Percentiles rank a stretch among this genome's conserved stretches.
Conservation (phyloP, 805 yeast genomes). For the Nematodospora valgi region DNA sequence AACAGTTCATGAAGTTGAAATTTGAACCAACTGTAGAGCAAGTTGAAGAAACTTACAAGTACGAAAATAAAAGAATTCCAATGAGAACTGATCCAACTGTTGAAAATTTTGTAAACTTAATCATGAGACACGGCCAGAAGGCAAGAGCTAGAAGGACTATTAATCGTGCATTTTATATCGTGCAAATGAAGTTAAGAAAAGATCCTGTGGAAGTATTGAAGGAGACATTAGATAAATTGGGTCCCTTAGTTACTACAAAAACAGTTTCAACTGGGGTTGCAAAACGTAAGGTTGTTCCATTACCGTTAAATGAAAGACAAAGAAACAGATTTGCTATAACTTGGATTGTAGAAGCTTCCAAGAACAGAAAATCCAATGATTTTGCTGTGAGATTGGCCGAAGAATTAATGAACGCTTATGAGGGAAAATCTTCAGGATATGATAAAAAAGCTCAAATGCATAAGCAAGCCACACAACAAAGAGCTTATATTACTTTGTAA, state of each 20-base stretch:
- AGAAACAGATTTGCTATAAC: constrained; percentile 81
- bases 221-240: constrained; percentile 72
- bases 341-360: constrained; percentile 87
- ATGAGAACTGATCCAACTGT: constrained; percentile 63
- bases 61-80: constrained; percentile 57
- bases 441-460: constrained; percentile 83
- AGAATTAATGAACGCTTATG: constrained; percentile 73
- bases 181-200: constrained; percentile 63
- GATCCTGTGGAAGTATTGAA: constrained; percentile 80
- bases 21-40: constrained; percentile 68
- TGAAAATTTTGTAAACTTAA: constrained; percentile 74
- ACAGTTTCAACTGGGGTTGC: constrained; percentile 84
- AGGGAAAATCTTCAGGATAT: constrained; percentile 77
- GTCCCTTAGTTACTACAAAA: constrained; percentile 78
- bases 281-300: constrained; percentile 75
- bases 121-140: constrained; percentile 92
- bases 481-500: constrained; percentile 61
- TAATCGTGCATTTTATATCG: constrained; percentile 75
- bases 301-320: constrained; percentile 77
- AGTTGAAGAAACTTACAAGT: constrained; percentile 48
- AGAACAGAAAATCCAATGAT: constrained; percentile 73
- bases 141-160: constrained; percentile 71
- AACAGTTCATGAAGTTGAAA: constrained; percentile 28
- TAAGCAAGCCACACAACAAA: constrained; percentile 80
- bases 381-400: constrained; percentile 88